Evolutionary conservation across 192 early-diverging fungal genomes (phyloP).

Genomic region (Gigaspora rosea): DNA sequence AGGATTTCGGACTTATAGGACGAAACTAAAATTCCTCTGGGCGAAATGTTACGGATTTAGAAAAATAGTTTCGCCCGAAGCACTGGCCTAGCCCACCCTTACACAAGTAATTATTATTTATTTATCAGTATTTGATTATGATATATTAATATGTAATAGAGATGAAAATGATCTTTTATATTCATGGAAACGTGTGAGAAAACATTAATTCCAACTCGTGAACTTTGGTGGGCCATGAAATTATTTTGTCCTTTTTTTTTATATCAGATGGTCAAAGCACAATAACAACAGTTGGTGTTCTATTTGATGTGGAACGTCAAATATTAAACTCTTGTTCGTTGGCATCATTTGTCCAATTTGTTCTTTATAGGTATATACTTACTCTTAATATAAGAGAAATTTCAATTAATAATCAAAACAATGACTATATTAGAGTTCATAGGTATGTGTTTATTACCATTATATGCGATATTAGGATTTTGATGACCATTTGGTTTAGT

Average conservation of each 20-base stretch:
- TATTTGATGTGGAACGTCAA: constrained; percentile 52
- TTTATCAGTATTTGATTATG: too few species aligned
- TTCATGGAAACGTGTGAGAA: constrained; percentile 26
- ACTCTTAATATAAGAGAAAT: constrained; percentile 45
- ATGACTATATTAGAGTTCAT: constrained; percentile 46
- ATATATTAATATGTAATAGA: neutral
- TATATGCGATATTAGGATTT: constrained; percentile 55
- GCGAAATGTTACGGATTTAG: too few species aligned
- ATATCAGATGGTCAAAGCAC: constrained; percentile 64
- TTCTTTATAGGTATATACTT: constrained; percentile 55
- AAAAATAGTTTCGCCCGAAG: too few species aligned
- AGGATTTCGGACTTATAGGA: too few species aligned
- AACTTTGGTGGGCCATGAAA: constrained; percentile 53
- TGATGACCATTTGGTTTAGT: constrained; percentile 37
- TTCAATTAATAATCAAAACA: constrained; percentile 43
- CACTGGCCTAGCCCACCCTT: too few species aligned
- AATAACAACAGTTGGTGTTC: constrained; percentile 50
- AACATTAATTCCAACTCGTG: constrained; percentile 35
- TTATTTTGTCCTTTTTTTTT: constrained; percentile 70
- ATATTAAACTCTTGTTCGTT: constrained; percentile 48
- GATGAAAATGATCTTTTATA: neutral
- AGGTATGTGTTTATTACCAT: constrained; percentile 45
- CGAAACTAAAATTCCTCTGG: too few species aligned
- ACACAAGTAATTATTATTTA: too few species aligned
- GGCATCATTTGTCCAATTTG: constrained; percentile 50